These are phyloP conservation scores for Tuber indicum DNA, from an alignment of 495 filamentous ascomycete genomes.

Conservation along the genomic window DNA sequence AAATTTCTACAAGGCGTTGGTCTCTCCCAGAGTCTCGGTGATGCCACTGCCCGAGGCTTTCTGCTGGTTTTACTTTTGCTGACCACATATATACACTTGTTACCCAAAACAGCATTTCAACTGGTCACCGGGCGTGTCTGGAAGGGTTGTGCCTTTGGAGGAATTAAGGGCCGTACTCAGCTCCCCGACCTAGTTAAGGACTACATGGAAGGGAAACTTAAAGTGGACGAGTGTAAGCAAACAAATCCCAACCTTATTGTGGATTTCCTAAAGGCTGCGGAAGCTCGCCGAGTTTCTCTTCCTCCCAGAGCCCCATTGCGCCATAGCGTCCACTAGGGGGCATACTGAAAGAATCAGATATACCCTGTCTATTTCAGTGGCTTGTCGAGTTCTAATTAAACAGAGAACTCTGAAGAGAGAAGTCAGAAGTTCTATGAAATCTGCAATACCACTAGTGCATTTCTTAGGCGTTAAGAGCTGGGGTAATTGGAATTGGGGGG, in stretches of 20 bases:
- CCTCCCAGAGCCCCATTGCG: no score
- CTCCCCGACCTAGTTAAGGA: conserved; percentile 82
- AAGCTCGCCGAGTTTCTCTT: not conserved
- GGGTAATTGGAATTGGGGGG: not conserved
- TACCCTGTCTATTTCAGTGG: no score
- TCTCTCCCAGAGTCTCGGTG: conserved; percentile 36
- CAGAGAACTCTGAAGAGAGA: no score
- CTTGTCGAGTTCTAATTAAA: no score
- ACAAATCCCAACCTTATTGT: not conserved
- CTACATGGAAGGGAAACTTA: conserved; percentile 80
- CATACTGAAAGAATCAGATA: no score
- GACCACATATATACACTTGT: conserved; percentile 26
- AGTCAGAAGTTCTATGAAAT: not conserved
- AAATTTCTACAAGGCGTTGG: conserved; percentile 92
- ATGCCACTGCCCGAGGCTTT: not conserved
- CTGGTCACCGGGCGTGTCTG: conserved; percentile 95
- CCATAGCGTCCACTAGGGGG: no score
- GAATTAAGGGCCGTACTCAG: conserved; percentile 94
- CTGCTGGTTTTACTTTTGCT: conserved; percentile 7
- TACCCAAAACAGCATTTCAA: conserved; percentile 72
- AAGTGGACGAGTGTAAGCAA: conserved; percentile 78
- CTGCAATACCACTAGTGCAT: not conserved
- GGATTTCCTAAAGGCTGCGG: not conserved
- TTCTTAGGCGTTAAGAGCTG: not conserved
- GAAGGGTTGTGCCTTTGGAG: conserved; percentile 96